Evolutionary conservation across 192 early-diverging fungal species (phyloP).

Genomic region (Dimargaris xerosporica): DNA sequence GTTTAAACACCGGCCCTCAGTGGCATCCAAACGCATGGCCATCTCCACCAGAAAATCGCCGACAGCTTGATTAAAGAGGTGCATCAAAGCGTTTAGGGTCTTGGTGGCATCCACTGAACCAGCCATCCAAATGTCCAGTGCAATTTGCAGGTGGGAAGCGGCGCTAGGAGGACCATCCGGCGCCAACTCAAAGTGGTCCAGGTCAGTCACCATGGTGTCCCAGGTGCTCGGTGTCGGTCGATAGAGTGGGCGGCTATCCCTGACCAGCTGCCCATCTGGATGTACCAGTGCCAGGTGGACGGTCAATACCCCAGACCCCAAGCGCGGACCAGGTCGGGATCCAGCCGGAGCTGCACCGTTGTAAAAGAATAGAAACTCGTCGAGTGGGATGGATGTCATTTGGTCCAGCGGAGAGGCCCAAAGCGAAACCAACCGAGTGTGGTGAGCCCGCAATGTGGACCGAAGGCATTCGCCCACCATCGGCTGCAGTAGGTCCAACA

Average conservation of each 20-base stretch:
- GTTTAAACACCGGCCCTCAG: background rate
- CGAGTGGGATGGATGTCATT: background rate
- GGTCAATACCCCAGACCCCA: constrained; percentile 3
- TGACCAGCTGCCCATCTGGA: background rate
- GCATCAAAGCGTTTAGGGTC: background rate
- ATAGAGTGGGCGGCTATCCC: background rate
- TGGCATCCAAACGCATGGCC: background rate
- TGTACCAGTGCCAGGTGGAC: constrained; percentile 5
- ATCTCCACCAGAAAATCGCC: constrained; percentile 1
- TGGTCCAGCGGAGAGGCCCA: background rate
- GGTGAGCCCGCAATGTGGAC: constrained; percentile 1
- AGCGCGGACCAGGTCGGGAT: background rate
- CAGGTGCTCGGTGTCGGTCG: background rate
- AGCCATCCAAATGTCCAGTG: constrained; percentile 4
- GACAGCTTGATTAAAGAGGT: background rate
- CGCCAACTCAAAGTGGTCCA: background rate
- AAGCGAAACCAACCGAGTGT: background rate
- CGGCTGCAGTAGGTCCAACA: background rate
- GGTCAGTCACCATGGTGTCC: background rate
- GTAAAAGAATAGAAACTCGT: constrained; percentile 8
- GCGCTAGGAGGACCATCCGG: too few species aligned
- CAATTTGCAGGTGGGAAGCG: background rate
- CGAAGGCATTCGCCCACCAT: constrained; percentile 2
- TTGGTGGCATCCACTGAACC: background rate
- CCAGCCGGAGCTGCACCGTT: background rate